Evolutionary conservation across 768 basidiomycete genomes (phyloP), one percentile per base, ranked within the genome.

Genomic region (Amanita molliuscula): DNA sequence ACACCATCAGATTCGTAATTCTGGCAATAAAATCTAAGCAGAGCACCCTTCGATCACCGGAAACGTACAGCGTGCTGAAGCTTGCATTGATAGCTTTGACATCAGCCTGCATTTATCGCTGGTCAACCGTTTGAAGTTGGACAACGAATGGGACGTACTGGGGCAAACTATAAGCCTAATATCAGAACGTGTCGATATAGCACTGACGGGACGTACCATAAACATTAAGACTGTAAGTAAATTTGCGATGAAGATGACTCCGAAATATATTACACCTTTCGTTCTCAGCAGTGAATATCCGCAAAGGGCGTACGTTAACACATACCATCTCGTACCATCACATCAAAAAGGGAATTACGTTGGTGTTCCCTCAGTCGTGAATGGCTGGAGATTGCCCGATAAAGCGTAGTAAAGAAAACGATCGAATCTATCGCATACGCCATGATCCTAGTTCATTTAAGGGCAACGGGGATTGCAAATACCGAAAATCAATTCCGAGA

Each of bases 1-100:
- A 70, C 8, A 67, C 65, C 67, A 70, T 68, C 8, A 70, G 43
- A 41, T 58, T 65, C 6, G 66, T 68, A 1, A 69, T 62, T 26
- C 66, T 67, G 13, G 31, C n/a, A 40, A 25, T 3, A 25, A 26
- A 3, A n/a, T 4, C 8, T 2, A 38, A 5, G 10, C 16, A 6
- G n/a, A 26, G n/a, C 28, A 7, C 38, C 2, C 25, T 16, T 23
- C 28, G 1, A 10, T 26, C 38, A 35, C n/a, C 25, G 3, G n/a
- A 16, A 40, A 55, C 65, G 48, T 47, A 67, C 68, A 67, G 37
- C 6, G 66, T 66, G 43, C 65, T 68, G 50, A 70, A 68, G 52
- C 67, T 67, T 11, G 67, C 68, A 36, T 66, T 66, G 3, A 70
- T 55, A 7, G 67, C 65, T 55, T 70, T 67, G 29, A 68, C 55